Evolutionary conservation across 208 protist genomes (phyloP).

Genomic region (Wallacemonas sp.): DNA sequence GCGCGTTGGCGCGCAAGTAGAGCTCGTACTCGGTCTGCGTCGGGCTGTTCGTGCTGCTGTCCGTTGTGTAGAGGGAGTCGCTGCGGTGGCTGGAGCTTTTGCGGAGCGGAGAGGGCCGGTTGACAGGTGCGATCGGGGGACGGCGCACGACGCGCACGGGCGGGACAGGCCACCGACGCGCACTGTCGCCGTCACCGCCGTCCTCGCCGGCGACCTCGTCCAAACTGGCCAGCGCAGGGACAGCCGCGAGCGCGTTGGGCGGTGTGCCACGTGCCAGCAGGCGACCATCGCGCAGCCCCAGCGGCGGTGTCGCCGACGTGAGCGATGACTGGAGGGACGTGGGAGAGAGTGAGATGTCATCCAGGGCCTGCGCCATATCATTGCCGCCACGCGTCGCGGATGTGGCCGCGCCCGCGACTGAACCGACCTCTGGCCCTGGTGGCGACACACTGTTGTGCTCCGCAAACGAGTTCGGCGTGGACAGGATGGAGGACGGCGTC

Average conservation of each 20-base stretch:
- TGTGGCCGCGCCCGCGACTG: no score
- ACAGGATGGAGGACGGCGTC: not conserved
- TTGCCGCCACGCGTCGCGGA: no score
- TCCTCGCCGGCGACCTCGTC: not conserved
- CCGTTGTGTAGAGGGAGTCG: constrained; percentile 14
- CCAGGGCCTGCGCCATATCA: no score
- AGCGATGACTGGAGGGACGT: no score
- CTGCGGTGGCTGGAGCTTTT: constrained; percentile 10
- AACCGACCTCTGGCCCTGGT: not conserved
- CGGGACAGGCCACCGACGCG: constrained; percentile 6
- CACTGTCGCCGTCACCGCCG: not conserved
- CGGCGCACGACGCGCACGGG: constrained; percentile 13
- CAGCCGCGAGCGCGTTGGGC: no score
- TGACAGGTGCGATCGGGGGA: constrained; percentile 7
- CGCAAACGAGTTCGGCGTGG: not conserved
- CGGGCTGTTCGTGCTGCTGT: constrained; percentile 12
- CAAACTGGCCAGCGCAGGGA: no score
- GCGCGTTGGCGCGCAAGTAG: constrained; percentile 9
- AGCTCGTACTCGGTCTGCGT: not conserved
- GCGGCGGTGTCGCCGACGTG: no score
- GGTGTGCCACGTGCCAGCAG: not conserved
- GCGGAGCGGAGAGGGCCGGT: constrained; percentile 7
- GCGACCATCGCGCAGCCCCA: not conserved
- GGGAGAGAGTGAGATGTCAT: no score
- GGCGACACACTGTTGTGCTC: not conserved